Percentiles rank a stretch among this genome's conserved stretches.
phyloP scores from a whole-genome alignment of 352 stramenopile species.

The Phytophthora ramorum region DNA sequence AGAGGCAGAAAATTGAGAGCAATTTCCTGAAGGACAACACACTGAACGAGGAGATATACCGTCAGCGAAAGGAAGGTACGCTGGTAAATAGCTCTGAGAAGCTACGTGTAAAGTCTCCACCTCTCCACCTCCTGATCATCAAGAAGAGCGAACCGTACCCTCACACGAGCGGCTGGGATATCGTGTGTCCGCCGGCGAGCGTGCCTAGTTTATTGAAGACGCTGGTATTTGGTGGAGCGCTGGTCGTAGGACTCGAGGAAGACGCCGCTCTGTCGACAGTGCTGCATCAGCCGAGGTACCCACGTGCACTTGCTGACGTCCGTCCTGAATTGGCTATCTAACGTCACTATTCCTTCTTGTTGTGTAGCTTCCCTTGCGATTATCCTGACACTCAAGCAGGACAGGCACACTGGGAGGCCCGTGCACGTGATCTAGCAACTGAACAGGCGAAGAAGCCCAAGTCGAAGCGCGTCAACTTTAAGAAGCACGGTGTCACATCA shows the following conservation, averaged over 20 bases:
- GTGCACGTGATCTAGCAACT: conserved; percentile 24
- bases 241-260: conserved; percentile 81
- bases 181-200: conserved; percentile 56
- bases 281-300: conserved; percentile 52
- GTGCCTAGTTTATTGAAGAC: conserved; percentile 64
- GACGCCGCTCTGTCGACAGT: conserved; percentile 64
- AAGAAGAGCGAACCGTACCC: conserved; percentile 49
- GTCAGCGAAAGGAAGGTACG: conserved; percentile 30
- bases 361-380: conserved; percentile 76
- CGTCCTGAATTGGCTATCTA: background rate
- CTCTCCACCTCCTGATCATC: conserved; percentile 55
- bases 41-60: conserved; percentile 57
- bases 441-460: conserved; percentile 66
- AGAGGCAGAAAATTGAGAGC: conserved; percentile 36
- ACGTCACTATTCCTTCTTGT: conserved; percentile 7
- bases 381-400: conserved; percentile 76
- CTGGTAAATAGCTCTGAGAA: conserved; percentile 4
- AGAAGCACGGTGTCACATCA: conserved; percentile 61
- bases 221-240: conserved; percentile 65
- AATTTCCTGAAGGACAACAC: conserved; percentile 65
- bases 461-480: conserved; percentile 68
- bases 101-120: conserved; percentile 6
- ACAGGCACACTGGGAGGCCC: conserved; percentile 58
- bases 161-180: conserved; percentile 68
- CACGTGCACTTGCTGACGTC: conserved; percentile 3